phyloP scores from a whole-genome alignment of 2,329 filamentous ascomycete species.

The Botrytis byssoidea region DNA sequence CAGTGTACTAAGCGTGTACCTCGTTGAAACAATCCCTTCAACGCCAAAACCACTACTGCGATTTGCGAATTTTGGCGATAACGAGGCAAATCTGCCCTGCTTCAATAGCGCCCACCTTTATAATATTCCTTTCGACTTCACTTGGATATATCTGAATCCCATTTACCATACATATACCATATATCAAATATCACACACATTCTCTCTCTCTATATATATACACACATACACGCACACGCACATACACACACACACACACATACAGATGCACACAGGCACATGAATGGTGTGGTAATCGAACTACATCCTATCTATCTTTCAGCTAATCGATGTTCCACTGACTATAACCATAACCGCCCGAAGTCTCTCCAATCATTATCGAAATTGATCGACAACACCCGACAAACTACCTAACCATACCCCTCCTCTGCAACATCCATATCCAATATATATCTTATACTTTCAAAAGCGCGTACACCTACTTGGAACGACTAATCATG shows the following conservation, averaged over 20 bases:
- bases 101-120: background rate
- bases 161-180: background rate
- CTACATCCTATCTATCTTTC: constrained; percentile 5
- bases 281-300: background rate
- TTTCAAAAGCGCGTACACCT: constrained; percentile 13
- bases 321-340: constrained; percentile 19
- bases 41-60: background rate
- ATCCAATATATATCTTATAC: constrained; percentile 6
- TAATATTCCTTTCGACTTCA: background rate
- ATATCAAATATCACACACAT: background rate
- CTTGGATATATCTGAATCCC: background rate
- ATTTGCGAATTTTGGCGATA: constrained; percentile 10
- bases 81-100: constrained; percentile 4
- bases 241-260: no score
- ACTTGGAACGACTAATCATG: constrained; percentile 15
- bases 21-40: background rate
- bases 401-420: constrained; percentile 11
- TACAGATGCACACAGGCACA: background rate
- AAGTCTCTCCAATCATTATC: constrained; percentile 8
- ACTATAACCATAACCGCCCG: constrained; percentile 22
- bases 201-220: background rate
- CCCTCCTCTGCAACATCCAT: constrained; percentile 15
- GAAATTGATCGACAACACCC: constrained; percentile 16
- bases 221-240: background rate
- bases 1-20: background rate